Conservation (phyloP, 2,329 filamentous ascomycete species). For the Apiospora pterosperma region DNA sequence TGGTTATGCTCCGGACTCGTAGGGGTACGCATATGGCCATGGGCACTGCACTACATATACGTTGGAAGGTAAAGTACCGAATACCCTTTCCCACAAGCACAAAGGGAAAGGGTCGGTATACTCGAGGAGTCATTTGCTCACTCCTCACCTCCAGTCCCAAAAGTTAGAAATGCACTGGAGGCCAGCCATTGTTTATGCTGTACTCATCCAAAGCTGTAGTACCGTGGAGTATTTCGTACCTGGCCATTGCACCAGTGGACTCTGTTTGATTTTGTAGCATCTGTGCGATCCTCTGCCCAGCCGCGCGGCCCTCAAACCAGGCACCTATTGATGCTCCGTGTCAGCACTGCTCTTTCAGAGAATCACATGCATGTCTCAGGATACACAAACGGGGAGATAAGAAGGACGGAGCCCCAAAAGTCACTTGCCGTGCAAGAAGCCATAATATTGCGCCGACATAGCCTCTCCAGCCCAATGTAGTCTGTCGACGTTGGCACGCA, state of each 20-base stretch:
- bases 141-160: constrained; percentile 4
- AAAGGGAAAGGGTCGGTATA: neutral
- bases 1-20: too few species aligned
- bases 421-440: constrained; percentile 47
- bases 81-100: neutral
- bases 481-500: constrained; percentile 59
- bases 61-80: neutral
- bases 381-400: neutral
- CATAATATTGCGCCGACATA: constrained; percentile 60
- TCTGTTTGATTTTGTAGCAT: constrained; percentile 21
- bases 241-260: constrained; percentile 15
- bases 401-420: neutral
- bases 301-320: constrained; percentile 53
- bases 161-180: constrained; percentile 29
- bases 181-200: constrained; percentile 33
- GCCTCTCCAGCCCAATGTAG: constrained; percentile 66
- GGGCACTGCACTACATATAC: neutral
- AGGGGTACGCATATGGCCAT: neutral
- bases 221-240: constrained; percentile 30
- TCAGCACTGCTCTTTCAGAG: neutral
- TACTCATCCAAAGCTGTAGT: constrained; percentile 32
- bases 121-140: neutral
- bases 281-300: constrained; percentile 40
- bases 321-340: constrained; percentile 40
- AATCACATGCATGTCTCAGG: neutral